These are phyloP conservation scores for Spinacia oleracea DNA, from an alignment of 179 eudicot genomes.

Conservation along the genomic window DNA sequence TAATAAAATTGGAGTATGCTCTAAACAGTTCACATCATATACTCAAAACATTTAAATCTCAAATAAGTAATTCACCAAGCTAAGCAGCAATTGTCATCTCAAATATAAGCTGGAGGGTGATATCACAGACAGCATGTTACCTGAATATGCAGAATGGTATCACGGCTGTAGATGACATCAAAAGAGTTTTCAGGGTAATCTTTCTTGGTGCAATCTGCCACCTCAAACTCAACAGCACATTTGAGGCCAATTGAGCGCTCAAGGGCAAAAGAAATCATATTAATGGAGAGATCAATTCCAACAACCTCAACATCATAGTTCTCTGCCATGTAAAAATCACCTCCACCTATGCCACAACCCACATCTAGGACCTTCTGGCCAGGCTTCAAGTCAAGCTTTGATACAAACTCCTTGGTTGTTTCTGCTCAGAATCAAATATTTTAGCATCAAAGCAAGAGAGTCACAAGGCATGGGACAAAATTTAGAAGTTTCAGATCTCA, in stretches of 20 bases:
- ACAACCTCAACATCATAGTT: slow-evolving; percentile 82
- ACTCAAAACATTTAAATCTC: neutral
- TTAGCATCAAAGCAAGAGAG: slow-evolving; percentile 9
- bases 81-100: neutral
- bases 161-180: slow-evolving; percentile 96
- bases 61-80: neutral
- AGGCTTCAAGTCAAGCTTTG: slow-evolving; percentile 77
- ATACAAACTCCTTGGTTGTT: slow-evolving; percentile 89
- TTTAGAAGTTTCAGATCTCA: neutral
- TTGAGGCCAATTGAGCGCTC: slow-evolving; percentile 90
- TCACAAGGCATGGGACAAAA: neutral
- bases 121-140: slow-evolving; percentile 32
- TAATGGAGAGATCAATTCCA: slow-evolving; percentile 89
- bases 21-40: neutral
- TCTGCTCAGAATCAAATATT: slow-evolving; percentile 48
- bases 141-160: slow-evolving; percentile 95
- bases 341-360: slow-evolving; percentile 98
- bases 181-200: slow-evolving; percentile 68
- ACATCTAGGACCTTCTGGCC: slow-evolving; percentile 97
- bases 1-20: neutral
- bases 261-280: slow-evolving; percentile 91
- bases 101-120: neutral
- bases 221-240: slow-evolving; percentile 91
- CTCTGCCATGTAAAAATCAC: slow-evolving; percentile 98
- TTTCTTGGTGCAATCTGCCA: slow-evolving; percentile 94